phyloP scores from a whole-genome alignment of 768 basidiomycete genomes.

The Mrakia frigida region DNA sequence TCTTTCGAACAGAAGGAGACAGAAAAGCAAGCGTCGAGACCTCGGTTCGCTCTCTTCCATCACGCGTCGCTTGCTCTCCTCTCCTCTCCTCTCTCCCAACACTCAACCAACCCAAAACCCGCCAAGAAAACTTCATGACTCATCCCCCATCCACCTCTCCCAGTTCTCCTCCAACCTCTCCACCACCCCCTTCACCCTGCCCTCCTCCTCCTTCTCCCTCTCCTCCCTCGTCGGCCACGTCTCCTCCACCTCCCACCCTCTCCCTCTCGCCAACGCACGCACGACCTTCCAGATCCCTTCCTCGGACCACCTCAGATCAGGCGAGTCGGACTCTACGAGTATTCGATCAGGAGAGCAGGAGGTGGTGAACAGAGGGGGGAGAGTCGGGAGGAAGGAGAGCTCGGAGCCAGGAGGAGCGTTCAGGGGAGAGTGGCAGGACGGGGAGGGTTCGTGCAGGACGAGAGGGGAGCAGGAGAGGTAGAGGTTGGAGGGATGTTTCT shows the following conservation, averaged over 20 bases:
- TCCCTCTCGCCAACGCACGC: conserved; percentile 63
- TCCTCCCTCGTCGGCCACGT: conserved; percentile 49
- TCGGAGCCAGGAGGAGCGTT: conserved; percentile 62
- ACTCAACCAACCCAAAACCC: no score
- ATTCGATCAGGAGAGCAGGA: conserved; percentile 60
- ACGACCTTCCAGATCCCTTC: conserved; percentile 72
- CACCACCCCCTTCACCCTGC: conserved; percentile 52
- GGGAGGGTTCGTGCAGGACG: background rate
- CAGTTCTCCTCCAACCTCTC: conserved; percentile 66
- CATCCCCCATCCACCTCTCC: conserved; percentile 47
- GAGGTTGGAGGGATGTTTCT: conserved; percentile 61
- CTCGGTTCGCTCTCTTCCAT: no score
- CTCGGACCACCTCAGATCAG: conserved; percentile 58
- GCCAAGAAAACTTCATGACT: no score
- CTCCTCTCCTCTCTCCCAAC: no score
- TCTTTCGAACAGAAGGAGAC: no score
- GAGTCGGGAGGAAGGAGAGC: conserved; percentile 60
- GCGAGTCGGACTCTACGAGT: conserved; percentile 80
- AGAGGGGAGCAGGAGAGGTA: conserved; percentile 72
- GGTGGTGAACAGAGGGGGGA: conserved; percentile 59
- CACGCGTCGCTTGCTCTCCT: no score
- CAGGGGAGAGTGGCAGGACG: conserved; percentile 73
- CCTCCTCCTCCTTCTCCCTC: conserved; percentile 44
- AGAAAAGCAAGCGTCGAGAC: no score
- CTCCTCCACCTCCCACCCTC: conserved; percentile 68